Evolutionary conservation across 352 stramenopile genomes (phyloP).

Genomic region (Pythium biforme): DNA sequence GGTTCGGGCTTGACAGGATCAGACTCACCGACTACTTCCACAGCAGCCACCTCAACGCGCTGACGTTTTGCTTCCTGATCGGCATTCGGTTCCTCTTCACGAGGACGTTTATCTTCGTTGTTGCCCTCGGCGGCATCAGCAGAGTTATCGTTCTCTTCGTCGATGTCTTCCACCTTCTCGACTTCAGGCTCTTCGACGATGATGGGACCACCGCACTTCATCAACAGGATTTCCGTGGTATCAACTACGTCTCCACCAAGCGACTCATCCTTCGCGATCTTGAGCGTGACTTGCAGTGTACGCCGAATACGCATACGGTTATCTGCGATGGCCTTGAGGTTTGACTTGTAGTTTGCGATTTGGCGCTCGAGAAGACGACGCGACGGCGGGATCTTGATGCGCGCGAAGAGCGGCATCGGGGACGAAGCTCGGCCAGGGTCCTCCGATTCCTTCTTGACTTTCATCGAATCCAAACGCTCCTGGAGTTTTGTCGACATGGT

Average conservation of each 20-base stretch:
- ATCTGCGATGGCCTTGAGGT: conserved; percentile 45
- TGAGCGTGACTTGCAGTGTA: conserved; percentile 50
- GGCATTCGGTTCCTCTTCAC: conserved; percentile 8
- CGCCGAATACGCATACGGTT: conserved; percentile 49
- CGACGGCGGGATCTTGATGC: conserved; percentile 62
- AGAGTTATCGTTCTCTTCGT: conserved; percentile 19
- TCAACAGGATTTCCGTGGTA: conserved; percentile 51
- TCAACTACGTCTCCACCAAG: conserved; percentile 52
- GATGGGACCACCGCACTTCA: conserved; percentile 54
- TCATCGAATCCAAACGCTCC: conserved; percentile 34
- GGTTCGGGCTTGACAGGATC: conserved; percentile 15
- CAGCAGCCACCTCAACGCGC: conserved; percentile 1
- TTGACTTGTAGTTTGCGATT: conserved; percentile 64
- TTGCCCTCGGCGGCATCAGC: background rate
- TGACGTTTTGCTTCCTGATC: conserved; percentile 11
- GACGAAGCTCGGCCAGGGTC: conserved; percentile 16
- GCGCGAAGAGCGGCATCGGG: conserved; percentile 45
- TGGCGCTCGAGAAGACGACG: conserved; percentile 70
- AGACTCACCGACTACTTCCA: background rate
- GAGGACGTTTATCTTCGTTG: conserved; percentile 10
- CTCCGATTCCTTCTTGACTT: conserved; percentile 33
- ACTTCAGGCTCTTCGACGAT: conserved; percentile 29
- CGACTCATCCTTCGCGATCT: conserved; percentile 62
- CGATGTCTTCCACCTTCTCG: conserved; percentile 38
- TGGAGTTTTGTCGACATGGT: conserved; percentile 56